Evolutionary conservation across 2,329 filamentous ascomycete species (phyloP), one percentile per base, ranked within the genome.

Genomic region (Dryadomyces quercivorus): DNA sequence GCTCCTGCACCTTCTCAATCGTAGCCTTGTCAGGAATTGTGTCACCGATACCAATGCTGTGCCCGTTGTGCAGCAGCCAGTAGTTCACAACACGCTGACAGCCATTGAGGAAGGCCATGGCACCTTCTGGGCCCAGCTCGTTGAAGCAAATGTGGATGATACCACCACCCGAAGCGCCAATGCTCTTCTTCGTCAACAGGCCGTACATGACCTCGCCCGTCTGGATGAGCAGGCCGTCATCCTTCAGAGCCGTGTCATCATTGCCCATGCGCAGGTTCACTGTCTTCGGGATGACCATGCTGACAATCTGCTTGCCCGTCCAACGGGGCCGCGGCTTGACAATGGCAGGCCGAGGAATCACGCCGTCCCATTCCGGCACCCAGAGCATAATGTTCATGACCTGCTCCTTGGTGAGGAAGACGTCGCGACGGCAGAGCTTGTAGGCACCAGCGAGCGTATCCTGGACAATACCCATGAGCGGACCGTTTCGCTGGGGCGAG

Each of bases 381-480:
- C 92, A 98, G 60, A 99, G 78, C 76, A 98, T 85, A 61, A 95
- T 80, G 68, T 96, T 94, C 90, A 96, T 97, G 60, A 98, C 86
- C 66, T 91, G 78, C 61, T 95, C 86, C 67, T 92, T 91, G 55
- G 82, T 86, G 56, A 98, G 72, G 72, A 98, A 96, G 34, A 88
- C 83, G 68, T 98, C 93, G 66, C 91, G 84, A 62, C 90, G 86
- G 63, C 87, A 95, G 62, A 99, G 84, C 75, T 98, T 98, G 81
- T 96, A 98, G 46, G 90, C 85, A 71, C 94, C 93, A 61, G 91
- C 93, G 56, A 99, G 78, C 22, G 92, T 95, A 69, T 99, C 93
- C 69, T 99, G 93, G 21, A 98, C 93, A 62, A 98, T 97, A 82
- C 94, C 94, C 94, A 99, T 99, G 55, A 98, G 78, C 49, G 93